phyloP scores from a whole-genome alignment of 805 yeast genomes.

The Cyberlindnera lachancei region DNA sequence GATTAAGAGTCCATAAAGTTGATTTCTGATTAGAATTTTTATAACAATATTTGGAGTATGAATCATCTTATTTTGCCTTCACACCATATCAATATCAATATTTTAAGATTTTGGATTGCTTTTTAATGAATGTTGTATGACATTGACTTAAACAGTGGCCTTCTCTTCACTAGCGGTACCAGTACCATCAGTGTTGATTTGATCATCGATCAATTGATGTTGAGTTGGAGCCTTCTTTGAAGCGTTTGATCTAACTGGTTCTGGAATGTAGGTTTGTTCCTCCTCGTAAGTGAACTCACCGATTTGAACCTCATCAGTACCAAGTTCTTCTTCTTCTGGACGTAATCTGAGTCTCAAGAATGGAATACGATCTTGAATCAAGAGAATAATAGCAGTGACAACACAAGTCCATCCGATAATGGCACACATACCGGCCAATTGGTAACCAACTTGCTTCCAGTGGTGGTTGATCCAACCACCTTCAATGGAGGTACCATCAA shows the following conservation, averaged over 20 bases:
- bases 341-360: conserved; percentile 73
- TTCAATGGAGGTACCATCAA: conserved; percentile 64
- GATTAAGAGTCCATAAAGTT: no score
- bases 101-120: no score
- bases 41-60: no score
- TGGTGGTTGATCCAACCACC: conserved; percentile 91
- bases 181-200: conserved; percentile 21
- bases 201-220: conserved; percentile 28
- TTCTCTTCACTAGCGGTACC: conserved; percentile 10
- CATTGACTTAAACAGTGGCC: no score
- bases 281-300: conserved; percentile 79
- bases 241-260: conserved; percentile 63
- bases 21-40: no score
- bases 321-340: conserved; percentile 81
- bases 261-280: conserved; percentile 61
- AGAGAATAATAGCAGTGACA: conserved; percentile 62
- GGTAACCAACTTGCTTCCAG: conserved; percentile 79
- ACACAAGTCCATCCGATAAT: conserved; percentile 70
- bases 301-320: conserved; percentile 84
- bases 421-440: conserved; percentile 70
- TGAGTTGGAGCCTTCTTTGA: conserved; percentile 23
- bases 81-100: no score
- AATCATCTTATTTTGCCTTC: no score
- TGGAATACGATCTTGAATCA: conserved; percentile 67
- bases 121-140: no score